phyloP scores from a whole-genome alignment of 73 alveolate genomes.

The Paramecium sonneborni region DNA sequence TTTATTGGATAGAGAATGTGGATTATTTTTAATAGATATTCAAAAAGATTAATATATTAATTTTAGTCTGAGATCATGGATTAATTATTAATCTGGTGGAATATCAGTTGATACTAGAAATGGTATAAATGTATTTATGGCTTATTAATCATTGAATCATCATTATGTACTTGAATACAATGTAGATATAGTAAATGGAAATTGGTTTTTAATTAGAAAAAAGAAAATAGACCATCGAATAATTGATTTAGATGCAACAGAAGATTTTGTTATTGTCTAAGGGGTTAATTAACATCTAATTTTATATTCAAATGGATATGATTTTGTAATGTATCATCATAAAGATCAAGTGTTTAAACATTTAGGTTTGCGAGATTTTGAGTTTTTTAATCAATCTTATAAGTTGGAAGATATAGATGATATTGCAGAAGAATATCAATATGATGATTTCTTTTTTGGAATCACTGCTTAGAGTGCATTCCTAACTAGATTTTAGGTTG shows the following conservation, averaged over 20 bases:
- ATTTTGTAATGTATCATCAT: neutral
- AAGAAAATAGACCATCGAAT: neutral
- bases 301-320: neutral
- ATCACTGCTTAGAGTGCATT: conserved; percentile 21
- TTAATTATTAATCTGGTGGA: neutral
- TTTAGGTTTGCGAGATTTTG: conserved; percentile 39
- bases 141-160: neutral
- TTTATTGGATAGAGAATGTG: conserved; percentile 37
- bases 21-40: neutral
- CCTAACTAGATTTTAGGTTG: neutral
- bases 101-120: conserved; percentile 26
- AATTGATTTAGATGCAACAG: conserved; percentile 24
- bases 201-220: neutral
- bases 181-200: neutral
- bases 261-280: conserved; percentile 13
- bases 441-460: conserved; percentile 45
- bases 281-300: conserved; percentile 19
- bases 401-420: neutral
- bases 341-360: neutral
- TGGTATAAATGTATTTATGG: conserved; percentile 46
- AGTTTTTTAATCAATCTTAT: neutral
- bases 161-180: neutral
- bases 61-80: neutral
- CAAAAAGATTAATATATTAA: neutral
- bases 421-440: neutral